Base-by-base conservation (phyloP, 2,329 filamentous ascomycete species). In the Colletotrichum sansevieriae region DNA sequence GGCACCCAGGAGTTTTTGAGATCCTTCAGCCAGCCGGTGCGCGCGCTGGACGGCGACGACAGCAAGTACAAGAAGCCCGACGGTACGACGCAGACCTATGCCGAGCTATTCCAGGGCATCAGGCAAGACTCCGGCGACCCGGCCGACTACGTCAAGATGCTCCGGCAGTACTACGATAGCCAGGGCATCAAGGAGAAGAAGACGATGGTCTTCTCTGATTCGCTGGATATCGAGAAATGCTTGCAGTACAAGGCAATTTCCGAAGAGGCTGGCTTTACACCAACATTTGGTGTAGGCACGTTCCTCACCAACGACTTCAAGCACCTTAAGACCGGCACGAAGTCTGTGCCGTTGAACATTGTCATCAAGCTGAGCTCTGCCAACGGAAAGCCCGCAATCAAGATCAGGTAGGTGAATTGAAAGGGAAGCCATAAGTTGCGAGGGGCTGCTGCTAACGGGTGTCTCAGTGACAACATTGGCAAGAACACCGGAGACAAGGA, bases 351-450 rank as follows among this genome's bases (percentile, higher is more conserved):
- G 0, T 83, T 99, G 63, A 99, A 99, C 76, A 99, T 99, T 75
- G 96, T 99, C 73, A 98, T 99, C 82, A 99, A 99, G 82, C 87
- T 99, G 70, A 93, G 93, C 71, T 94, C 93, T 10, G 96, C 94
- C 0, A 88, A 85, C 13, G 95, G 95, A 6, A 88, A 90, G 54
- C 88, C 91, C 0, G 95, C 96, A 2, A 90, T 99, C 76, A 99
- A 99, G 84, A 93, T 99, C 73, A 98, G 81, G 82, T 82, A 56
- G 73, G 77, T 68, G 2, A 12, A 33, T 6, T 15, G 5, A 15
- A 5, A 10, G 25, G 33, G 12, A 39, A 7, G 15, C 33, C 41
- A 37, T 9, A 29, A 18, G 20, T 20, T 9, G 15, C 5, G 29
- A 39, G 37, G 13, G 15, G 33, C 9, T 15, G 12, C 3, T 54